These are phyloP conservation scores for Paracoccidioides lutzii DNA, from an alignment of 2,329 filamentous ascomycete species.

Conservation along the genomic window DNA sequence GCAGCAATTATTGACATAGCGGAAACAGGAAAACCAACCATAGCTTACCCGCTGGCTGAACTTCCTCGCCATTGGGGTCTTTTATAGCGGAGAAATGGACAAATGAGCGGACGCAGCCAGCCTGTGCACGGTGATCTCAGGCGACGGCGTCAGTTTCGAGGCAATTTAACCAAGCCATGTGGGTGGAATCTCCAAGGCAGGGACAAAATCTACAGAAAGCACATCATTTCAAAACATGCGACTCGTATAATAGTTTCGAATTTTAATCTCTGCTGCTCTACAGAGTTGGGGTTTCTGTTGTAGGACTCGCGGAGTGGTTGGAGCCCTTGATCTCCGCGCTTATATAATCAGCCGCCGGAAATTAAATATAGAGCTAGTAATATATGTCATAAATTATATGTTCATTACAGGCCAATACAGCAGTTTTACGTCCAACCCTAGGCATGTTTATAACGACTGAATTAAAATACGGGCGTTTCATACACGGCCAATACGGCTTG, in stretches of 20 bases:
- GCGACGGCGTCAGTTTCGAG: neutral
- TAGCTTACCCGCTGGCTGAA: slow-evolving; percentile 58
- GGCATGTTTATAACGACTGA: too few relatives aligned
- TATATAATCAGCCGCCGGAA: neutral
- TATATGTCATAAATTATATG: neutral
- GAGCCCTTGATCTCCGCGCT: neutral
- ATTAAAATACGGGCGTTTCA: too few relatives aligned
- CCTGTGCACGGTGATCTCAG: neutral
- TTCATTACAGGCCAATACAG: too few relatives aligned
- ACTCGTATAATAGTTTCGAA: neutral
- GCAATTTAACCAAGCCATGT: neutral
- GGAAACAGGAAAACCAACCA: slow-evolving; percentile 35
- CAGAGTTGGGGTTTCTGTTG: too few relatives aligned
- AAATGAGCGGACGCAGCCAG: neutral
- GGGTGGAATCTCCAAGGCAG: neutral
- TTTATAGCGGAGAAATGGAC: neutral
- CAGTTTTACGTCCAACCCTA: too few relatives aligned
- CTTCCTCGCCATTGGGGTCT: slow-evolving; percentile 49
- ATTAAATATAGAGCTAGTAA: neutral
- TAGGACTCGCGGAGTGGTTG: too few relatives aligned
- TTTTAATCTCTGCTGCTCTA: too few relatives aligned
- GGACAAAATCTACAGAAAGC: neutral
- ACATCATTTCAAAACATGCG: neutral
- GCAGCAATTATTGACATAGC: neutral
- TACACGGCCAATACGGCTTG: too few relatives aligned